Conservation (phyloP, 257 asterid species). For the Anisodus acutangulus region DNA sequence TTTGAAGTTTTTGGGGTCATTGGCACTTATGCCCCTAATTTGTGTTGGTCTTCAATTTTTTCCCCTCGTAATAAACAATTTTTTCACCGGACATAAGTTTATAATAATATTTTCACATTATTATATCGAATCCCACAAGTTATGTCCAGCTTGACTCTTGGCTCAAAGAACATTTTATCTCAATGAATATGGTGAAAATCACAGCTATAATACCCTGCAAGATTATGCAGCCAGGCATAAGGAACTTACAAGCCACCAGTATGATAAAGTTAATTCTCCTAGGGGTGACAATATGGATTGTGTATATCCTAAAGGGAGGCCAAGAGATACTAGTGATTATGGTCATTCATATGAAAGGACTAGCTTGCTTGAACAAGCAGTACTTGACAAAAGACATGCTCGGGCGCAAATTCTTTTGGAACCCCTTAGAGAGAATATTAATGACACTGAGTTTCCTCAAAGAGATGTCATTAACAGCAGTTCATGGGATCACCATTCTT, state of each 20-base stretch:
- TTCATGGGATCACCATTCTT: constrained; percentile 31
- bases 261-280: constrained; percentile 20
- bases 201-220: constrained; percentile 19
- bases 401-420: constrained; percentile 18
- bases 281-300: constrained; percentile 24
- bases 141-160: too few species aligned
- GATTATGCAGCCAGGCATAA: constrained; percentile 28
- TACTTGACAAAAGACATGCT: constrained; percentile 28
- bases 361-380: neutral
- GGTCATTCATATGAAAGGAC: constrained; percentile 31
- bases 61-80: too few species aligned
- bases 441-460: constrained; percentile 26
- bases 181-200: constrained; percentile 29
- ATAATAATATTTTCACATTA: too few species aligned
- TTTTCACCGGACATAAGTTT: too few species aligned
- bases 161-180: neutral
- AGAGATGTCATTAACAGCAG: constrained; percentile 25
- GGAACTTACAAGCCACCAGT: constrained; percentile 26
- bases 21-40: too few species aligned
- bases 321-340: constrained; percentile 25
- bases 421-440: constrained; percentile 6
- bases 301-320: constrained; percentile 29
- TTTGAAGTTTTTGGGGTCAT: too few species aligned
- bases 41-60: too few species aligned
- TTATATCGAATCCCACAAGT: too few species aligned